Evolutionary conservation across 2,329 filamentous ascomycete species (phyloP).

Genomic region (Fusarium begoniae): DNA sequence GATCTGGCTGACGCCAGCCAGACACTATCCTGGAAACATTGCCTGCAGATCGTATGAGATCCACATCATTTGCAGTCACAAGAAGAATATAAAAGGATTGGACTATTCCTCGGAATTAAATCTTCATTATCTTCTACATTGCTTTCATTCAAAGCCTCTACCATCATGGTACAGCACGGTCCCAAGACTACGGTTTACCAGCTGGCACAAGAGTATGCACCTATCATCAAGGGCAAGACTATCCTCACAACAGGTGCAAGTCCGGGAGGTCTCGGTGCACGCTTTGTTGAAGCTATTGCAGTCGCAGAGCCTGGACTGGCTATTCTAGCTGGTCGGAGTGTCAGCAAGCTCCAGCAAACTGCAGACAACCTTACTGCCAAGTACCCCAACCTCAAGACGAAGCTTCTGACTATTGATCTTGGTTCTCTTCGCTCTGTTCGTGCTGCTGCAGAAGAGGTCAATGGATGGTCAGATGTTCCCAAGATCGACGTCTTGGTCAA

Average conservation of each 20-base stretch:
- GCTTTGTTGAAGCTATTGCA: background rate
- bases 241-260: conserved; percentile 15
- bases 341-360: conserved; percentile 8
- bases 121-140: background rate
- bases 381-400: background rate
- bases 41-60: background rate
- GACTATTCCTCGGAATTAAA: background rate
- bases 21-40: background rate
- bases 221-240: background rate
- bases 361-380: background rate
- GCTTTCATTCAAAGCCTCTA: too few species aligned
- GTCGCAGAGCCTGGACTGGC: background rate
- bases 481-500: conserved; percentile 10
- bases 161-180: background rate
- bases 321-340: conserved; percentile 5
- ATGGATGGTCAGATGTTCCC: background rate
- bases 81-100: background rate
- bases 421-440: background rate
- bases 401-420: background rate
- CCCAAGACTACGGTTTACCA: conserved; percentile 1
- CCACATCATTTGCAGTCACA: background rate
- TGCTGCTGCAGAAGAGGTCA: background rate
- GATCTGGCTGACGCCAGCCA: conserved; percentile 12
- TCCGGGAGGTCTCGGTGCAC: background rate
- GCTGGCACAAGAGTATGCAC: conserved; percentile 2